These are phyloP conservation scores for Lophiotrema nucula DNA, from an alignment of 495 filamentous ascomycete species.

Conservation along the genomic window DNA sequence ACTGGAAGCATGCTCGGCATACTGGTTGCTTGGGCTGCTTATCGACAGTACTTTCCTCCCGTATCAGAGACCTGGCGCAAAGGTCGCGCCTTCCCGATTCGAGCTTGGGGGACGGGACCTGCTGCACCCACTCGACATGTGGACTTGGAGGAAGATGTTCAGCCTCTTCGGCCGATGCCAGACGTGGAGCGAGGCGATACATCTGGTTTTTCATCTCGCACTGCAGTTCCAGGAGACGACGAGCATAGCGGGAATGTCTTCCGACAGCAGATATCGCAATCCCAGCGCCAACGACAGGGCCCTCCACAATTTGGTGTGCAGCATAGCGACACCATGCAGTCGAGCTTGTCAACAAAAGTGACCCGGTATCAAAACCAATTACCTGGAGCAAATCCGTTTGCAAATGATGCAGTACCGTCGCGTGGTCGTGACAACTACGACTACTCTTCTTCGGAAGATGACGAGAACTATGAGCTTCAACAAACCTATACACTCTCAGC, in stretches of 20 bases:
- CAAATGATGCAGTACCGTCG: background rate
- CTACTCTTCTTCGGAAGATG: conserved; percentile 37
- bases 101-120: conserved; percentile 52
- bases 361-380: conserved; percentile 19
- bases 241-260: conserved; percentile 35
- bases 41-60: conserved; percentile 49
- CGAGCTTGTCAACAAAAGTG: conserved; percentile 16
- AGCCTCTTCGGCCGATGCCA: conserved; percentile 17
- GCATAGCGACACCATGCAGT: conserved; percentile 12
- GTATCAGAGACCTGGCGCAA: conserved; percentile 57
- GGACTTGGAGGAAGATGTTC: conserved; percentile 17
- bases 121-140: conserved; percentile 14
- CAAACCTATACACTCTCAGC: conserved; percentile 28
- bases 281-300: conserved; percentile 28
- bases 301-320: background rate
- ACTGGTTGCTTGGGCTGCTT: conserved; percentile 39
- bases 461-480: conserved; percentile 34
- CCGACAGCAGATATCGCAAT: conserved; percentile 32
- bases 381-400: conserved; percentile 24
- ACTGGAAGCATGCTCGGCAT: conserved; percentile 55
- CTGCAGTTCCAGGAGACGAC: conserved; percentile 5
- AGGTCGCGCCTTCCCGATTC: conserved; percentile 62
- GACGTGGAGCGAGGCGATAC: conserved; percentile 28
- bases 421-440: conserved; percentile 23
- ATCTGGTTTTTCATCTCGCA: conserved; percentile 22